Percentiles rank a stretch among this genome's conserved stretches.
phyloP scores from a whole-genome alignment of 108 stramenopile species.

The Epithemia pelagica region DNA sequence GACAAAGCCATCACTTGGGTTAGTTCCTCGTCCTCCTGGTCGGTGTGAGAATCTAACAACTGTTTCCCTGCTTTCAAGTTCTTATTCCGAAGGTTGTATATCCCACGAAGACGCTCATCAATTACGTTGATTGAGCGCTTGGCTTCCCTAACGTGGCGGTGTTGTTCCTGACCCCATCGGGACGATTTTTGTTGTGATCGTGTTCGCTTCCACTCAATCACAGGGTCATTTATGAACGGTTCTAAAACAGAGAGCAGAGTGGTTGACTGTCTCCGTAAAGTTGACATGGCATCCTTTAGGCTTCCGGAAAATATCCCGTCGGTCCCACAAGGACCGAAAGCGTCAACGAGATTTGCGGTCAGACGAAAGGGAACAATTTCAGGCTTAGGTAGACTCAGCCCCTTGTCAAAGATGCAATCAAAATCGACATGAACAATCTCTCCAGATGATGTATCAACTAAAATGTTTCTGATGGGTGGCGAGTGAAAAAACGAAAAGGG shows the following conservation, averaged over 20 bases:
- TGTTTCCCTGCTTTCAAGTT: constrained; percentile 56
- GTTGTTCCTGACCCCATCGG: neutral
- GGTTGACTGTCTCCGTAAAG: constrained; percentile 87
- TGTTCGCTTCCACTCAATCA: constrained; percentile 78
- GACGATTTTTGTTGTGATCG: constrained; percentile 30
- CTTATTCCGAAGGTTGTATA: constrained; percentile 83
- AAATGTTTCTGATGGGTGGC: constrained; percentile 57
- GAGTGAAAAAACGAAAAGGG: neutral
- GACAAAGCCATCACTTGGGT: constrained; percentile 65
- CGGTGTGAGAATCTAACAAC: constrained; percentile 30
- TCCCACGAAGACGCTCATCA: constrained; percentile 73
- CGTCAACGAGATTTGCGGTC: constrained; percentile 97
- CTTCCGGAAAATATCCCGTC: constrained; percentile 86
- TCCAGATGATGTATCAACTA: constrained; percentile 89
- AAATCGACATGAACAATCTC: constrained; percentile 99
- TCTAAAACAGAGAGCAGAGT: constrained; percentile 95
- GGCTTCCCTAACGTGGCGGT: constrained; percentile 16
- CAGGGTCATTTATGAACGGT: constrained; percentile 91
- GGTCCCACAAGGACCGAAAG: constrained; percentile 84
- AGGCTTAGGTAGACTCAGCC: constrained; percentile 77
- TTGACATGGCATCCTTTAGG: constrained; percentile 73
- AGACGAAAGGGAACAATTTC: constrained; percentile 99
- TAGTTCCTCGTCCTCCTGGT: constrained; percentile 43
- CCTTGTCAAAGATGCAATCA: constrained; percentile 99
- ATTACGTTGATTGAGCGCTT: constrained; percentile 65